Conservation (phyloP, 768 basidiomycete species). For the Mycena galopus region DNA sequence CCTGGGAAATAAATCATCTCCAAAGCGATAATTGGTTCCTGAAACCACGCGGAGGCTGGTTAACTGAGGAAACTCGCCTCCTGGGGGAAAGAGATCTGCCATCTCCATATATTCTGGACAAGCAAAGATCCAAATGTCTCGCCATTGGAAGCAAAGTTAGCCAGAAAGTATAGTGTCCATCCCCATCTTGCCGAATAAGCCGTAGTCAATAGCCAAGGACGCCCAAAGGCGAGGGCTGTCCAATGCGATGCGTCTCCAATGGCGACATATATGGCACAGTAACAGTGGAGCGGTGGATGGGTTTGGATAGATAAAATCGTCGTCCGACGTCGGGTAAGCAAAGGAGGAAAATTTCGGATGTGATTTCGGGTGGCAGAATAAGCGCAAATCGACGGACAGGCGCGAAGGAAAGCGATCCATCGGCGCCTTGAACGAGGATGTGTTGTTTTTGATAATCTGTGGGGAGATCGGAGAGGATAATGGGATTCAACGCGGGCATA, state of each 20-base stretch:
- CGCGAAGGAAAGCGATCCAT: conserved; percentile 15
- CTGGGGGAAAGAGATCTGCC: not conserved
- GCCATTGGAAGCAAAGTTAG: not conserved
- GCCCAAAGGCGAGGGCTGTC: not conserved
- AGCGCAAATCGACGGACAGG: conserved; percentile 10
- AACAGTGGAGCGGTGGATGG: conserved; percentile 22
- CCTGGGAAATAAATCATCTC: not conserved
- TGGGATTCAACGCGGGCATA: too few relatives aligned
- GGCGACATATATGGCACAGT: conserved; percentile 17
- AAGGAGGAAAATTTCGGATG: conserved; percentile 14
- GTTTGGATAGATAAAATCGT: conserved; percentile 7
- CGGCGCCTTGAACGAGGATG: not conserved
- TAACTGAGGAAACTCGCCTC: not conserved
- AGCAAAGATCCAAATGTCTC: not conserved
- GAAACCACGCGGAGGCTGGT: not conserved
- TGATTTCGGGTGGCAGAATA: conserved; percentile 26
- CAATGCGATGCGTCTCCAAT: not conserved
- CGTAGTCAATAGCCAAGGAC: not conserved
- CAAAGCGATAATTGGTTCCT: not conserved
- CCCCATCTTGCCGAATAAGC: not conserved
- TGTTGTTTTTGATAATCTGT: conserved; percentile 16
- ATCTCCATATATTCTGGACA: not conserved
- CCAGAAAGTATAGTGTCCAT: not conserved
- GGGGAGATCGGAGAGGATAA: not conserved
- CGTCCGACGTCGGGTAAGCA: conserved; percentile 22